phyloP scores from a whole-genome alignment of 2,329 filamentous ascomycete species.

The Stylonectria norvegica region DNA sequence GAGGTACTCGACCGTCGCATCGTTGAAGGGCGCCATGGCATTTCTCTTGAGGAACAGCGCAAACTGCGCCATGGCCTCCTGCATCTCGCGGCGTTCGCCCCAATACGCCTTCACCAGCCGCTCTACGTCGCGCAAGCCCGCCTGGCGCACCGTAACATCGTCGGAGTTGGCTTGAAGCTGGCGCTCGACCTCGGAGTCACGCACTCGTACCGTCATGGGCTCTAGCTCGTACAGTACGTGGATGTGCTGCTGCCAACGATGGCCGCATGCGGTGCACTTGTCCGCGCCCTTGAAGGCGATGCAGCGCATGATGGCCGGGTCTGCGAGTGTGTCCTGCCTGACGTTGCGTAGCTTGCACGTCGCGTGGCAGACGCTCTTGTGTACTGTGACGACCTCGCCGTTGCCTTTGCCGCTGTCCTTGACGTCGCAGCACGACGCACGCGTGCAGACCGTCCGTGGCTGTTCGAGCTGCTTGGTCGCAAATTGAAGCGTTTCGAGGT shows the following conservation, averaged over 20 bases:
- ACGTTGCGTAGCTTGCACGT: slow-evolving; percentile 11
- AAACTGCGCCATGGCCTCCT: slow-evolving; percentile 6
- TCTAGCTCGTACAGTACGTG: slow-evolving; percentile 10
- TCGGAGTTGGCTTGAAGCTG: neutral
- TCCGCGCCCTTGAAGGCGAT: slow-evolving; percentile 1
- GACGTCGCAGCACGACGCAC: slow-evolving; percentile 9
- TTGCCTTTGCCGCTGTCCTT: slow-evolving; percentile 1
- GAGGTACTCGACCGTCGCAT: slow-evolving; percentile 10
- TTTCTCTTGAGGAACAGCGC: slow-evolving; percentile 7
- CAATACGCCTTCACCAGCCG: slow-evolving; percentile 2
- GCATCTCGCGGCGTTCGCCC: slow-evolving; percentile 2
- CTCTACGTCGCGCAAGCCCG: neutral
- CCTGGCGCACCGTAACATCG: slow-evolving; percentile 6
- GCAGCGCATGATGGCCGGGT: slow-evolving; percentile 3
- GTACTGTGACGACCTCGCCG: slow-evolving; percentile 2
- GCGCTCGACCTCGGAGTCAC: slow-evolving; percentile 8
- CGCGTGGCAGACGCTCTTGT: slow-evolving; percentile 16
- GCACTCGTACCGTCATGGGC: slow-evolving; percentile 1
- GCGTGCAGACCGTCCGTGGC: slow-evolving; percentile 15
- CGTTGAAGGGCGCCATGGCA: slow-evolving; percentile 6
- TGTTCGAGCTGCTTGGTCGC: neutral
- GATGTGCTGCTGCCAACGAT: slow-evolving; percentile 13
- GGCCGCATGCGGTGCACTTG: slow-evolving; percentile 1
- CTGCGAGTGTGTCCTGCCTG: neutral
- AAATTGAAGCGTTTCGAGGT: slow-evolving; percentile 4